Percentiles rank a stretch among this genome's conserved stretches.
Conservation (phyloP, 176 grass and related monocot species). For the Cocos nucifera region DNA sequence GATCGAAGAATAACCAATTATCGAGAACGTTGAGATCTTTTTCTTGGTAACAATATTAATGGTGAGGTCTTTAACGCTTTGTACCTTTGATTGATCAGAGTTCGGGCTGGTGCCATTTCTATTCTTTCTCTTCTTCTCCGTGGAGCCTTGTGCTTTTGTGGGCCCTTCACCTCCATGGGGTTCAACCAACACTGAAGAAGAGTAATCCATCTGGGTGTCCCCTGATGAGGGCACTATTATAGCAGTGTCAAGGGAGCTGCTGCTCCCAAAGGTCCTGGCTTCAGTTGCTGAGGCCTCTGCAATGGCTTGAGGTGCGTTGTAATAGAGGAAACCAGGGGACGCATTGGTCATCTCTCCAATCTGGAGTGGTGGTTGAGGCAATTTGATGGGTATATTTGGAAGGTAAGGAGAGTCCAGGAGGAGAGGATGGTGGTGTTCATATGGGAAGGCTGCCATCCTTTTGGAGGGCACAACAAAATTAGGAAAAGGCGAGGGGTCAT, state of each 20-base stretch:
- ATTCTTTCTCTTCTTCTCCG: slow-evolving; percentile 14
- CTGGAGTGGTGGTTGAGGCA: slow-evolving; percentile 3
- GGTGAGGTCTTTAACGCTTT: too few relatives aligned
- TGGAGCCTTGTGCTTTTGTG: background rate
- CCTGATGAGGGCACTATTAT: background rate
- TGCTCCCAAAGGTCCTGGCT: background rate
- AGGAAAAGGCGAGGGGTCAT: background rate
- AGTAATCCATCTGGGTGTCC: background rate
- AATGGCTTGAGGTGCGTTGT: slow-evolving; percentile 11
- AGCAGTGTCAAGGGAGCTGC: slow-evolving; percentile 8
- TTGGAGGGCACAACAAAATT: background rate
- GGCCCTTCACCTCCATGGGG: background rate
- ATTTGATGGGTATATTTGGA: slow-evolving; percentile 4
- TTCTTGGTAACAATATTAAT: too few relatives aligned
- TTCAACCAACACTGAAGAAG: slow-evolving; percentile 11
- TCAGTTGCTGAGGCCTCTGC: slow-evolving; percentile 1
- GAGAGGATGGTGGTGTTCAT: slow-evolving; percentile 19
- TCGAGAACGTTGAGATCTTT: too few relatives aligned
- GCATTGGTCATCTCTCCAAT: background rate
- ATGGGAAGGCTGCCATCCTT: slow-evolving; percentile 21
- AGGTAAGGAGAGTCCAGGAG: slow-evolving; percentile 5
- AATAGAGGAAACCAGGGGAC: slow-evolving; percentile 5
- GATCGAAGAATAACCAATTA: too few relatives aligned
- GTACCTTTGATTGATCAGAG: slow-evolving; percentile 29
- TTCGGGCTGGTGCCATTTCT: slow-evolving; percentile 14